Percentiles rank a stretch among this genome's conserved stretches.
These are phyloP conservation scores for Ustilago nuda DNA, from an alignment of 1,284 basidiomycete species.

Conservation along the genomic window DNA sequence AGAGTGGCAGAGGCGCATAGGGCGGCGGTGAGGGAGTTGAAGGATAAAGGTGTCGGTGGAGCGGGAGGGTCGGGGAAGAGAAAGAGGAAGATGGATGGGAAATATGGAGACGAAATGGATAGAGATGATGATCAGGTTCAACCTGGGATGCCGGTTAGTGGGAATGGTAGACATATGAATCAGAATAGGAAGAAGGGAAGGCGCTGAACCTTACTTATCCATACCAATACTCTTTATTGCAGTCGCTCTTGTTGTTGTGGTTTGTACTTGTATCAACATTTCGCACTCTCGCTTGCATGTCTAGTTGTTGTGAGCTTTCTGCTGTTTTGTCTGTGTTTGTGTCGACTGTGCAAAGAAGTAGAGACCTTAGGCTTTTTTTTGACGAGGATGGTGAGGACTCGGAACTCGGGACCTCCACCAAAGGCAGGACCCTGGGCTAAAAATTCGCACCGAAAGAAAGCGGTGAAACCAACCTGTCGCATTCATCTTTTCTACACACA, in stretches of 20 bases:
- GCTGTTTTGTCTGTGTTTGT: not conserved
- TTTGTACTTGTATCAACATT: conserved; percentile 14
- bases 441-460: too few species aligned
- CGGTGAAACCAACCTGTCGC: not conserved
- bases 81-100: conserved; percentile 55
- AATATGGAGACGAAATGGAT: conserved; percentile 62
- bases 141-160: conserved; percentile 42
- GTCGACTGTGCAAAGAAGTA: too few species aligned
- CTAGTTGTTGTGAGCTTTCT: not conserved
- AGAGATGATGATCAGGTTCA: conserved; percentile 66
- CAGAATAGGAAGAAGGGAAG: conserved; percentile 42
- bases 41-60: conserved; percentile 60
- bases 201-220: conserved; percentile 11
- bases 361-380: not conserved
- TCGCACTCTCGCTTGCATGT: not conserved
- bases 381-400: not conserved
- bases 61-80: conserved; percentile 61
- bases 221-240: not conserved
- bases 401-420: conserved; percentile 1
- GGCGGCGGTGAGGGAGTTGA: conserved; percentile 79
- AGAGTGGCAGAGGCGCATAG: conserved; percentile 89
- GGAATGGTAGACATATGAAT: conserved; percentile 32
- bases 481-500: not conserved
- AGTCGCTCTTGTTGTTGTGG: not conserved
- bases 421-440: not conserved